Conservation (phyloP, 495 filamentous ascomycete species). For the Aspergillus diversus region DNA sequence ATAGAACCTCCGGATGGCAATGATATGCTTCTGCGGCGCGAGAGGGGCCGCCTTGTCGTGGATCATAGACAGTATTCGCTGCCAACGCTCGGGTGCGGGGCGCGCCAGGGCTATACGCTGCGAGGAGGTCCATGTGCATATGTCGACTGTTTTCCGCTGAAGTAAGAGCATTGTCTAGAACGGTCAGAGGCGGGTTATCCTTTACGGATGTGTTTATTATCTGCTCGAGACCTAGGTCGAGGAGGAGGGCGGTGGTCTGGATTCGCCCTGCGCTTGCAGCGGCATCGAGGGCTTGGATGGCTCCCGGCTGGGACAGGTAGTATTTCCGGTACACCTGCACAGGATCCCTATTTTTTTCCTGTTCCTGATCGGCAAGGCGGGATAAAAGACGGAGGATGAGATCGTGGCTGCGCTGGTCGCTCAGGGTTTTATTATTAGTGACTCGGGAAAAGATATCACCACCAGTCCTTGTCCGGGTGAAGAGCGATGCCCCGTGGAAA, state of each 20-base stretch:
- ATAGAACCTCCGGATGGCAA: not conserved
- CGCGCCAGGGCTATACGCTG: not conserved
- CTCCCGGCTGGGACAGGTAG: not conserved
- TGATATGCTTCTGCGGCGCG: slow-evolving; percentile 5
- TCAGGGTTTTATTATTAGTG: not conserved
- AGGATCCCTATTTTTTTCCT: not conserved
- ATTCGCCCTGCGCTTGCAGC: not conserved
- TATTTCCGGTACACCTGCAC: not conserved
- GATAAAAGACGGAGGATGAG: not conserved
- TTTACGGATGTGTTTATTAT: not conserved
- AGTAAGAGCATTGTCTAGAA: not conserved
- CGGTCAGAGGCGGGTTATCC: not conserved
- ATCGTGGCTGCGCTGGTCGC: not conserved
- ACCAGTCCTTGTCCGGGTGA: not conserved
- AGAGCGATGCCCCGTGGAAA: not conserved
- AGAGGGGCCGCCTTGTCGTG: not conserved
- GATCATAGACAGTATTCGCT: not conserved
- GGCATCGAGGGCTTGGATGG: not conserved
- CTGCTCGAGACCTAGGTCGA: not conserved
- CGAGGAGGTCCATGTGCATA: not conserved
- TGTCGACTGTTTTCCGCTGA: not conserved
- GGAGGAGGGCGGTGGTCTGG: not conserved
- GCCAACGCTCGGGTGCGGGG: not conserved
- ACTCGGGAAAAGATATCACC: not conserved
- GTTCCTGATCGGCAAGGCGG: not conserved